phyloP scores from a whole-genome alignment of 768 basidiomycete genomes.

The Galerina marginata region DNA sequence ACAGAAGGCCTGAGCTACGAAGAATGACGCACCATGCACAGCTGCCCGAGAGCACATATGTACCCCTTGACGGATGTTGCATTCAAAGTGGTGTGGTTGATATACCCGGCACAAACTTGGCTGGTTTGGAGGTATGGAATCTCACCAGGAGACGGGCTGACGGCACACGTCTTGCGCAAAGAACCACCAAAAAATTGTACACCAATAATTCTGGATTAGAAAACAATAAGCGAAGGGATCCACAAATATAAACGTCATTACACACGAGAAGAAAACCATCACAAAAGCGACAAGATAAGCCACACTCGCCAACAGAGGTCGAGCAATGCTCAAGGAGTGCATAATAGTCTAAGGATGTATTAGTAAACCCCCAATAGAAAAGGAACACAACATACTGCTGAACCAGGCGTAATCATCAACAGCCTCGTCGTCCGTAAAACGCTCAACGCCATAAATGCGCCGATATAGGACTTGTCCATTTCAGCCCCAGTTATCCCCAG shows the following conservation, averaged over 20 bases:
- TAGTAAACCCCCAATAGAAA: background rate
- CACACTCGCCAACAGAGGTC: slow-evolving; percentile 88
- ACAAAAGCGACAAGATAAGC: slow-evolving; percentile 93
- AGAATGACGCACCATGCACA: slow-evolving; percentile 63
- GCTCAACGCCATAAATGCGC: slow-evolving; percentile 88
- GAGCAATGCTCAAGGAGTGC: slow-evolving; percentile 88
- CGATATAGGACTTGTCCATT: slow-evolving; percentile 71
- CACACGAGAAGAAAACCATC: slow-evolving; percentile 85
- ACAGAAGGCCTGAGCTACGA: background rate
- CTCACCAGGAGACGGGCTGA: slow-evolving; percentile 62
- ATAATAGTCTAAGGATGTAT: slow-evolving; percentile 67
- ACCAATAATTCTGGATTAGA: slow-evolving; percentile 75
- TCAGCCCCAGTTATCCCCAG: slow-evolving; percentile 76
- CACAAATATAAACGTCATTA: slow-evolving; percentile 11
- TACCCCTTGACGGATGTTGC: slow-evolving; percentile 75
- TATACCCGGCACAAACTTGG: slow-evolving; percentile 82
- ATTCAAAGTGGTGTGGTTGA: slow-evolving; percentile 62
- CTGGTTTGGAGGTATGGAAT: slow-evolving; percentile 44
- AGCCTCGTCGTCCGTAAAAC: slow-evolving; percentile 84
- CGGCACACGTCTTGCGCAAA: slow-evolving; percentile 65
- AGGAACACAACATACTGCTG: slow-evolving; percentile 62
- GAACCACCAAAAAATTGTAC: slow-evolving; percentile 93
- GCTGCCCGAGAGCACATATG: slow-evolving; percentile 86
- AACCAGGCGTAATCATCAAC: slow-evolving; percentile 88
- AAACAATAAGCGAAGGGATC: background rate